Evolutionary conservation across 2,329 filamentous ascomycete species (phyloP).

Genomic region (Chaetomium olivaceum): DNA sequence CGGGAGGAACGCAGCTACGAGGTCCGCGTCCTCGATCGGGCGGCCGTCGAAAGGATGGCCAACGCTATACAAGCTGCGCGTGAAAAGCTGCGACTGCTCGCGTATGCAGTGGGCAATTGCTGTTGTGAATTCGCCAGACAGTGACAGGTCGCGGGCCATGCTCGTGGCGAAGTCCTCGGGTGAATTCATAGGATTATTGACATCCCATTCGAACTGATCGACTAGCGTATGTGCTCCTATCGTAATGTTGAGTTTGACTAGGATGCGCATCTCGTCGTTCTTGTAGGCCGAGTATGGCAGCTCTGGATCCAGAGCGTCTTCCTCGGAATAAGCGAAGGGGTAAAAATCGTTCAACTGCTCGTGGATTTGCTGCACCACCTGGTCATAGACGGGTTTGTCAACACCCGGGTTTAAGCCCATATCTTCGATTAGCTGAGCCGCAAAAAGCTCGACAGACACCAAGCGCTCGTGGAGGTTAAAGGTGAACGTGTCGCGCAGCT

Average conservation of each 20-base stretch:
- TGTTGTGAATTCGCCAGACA: slow-evolving; percentile 94
- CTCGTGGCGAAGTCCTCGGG: slow-evolving; percentile 90
- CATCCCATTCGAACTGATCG: slow-evolving; percentile 99
- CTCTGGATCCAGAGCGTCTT: slow-evolving; percentile 86
- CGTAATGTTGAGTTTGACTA: slow-evolving; percentile 95
- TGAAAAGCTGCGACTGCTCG: slow-evolving; percentile 93
- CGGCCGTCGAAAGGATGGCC: slow-evolving; percentile 94
- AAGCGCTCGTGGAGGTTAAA: slow-evolving; percentile 96
- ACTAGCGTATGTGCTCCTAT: slow-evolving; percentile 92
- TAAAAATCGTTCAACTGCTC: slow-evolving; percentile 94
- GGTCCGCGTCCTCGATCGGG: slow-evolving; percentile 87
- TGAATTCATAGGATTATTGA: slow-evolving; percentile 91
- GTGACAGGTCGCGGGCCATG: slow-evolving; percentile 86
- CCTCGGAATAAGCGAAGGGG: slow-evolving; percentile 84
- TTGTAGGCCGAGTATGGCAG: slow-evolving; percentile 93
- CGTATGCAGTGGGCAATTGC: slow-evolving; percentile 97
- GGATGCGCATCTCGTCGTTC: slow-evolving; percentile 97
- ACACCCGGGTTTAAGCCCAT: slow-evolving; percentile 76
- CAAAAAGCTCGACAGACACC: slow-evolving; percentile 77
- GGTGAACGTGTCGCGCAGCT: slow-evolving; percentile 94
- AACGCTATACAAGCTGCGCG: slow-evolving; percentile 86
- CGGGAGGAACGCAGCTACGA: slow-evolving; percentile 80
- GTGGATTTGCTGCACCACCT: slow-evolving; percentile 68
- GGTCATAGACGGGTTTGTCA: slow-evolving; percentile 62
- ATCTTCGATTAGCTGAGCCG: slow-evolving; percentile 87